phyloP scores from a whole-genome alignment of 2,329 filamentous ascomycete species.

The Chrysoporthe puriensis region DNA sequence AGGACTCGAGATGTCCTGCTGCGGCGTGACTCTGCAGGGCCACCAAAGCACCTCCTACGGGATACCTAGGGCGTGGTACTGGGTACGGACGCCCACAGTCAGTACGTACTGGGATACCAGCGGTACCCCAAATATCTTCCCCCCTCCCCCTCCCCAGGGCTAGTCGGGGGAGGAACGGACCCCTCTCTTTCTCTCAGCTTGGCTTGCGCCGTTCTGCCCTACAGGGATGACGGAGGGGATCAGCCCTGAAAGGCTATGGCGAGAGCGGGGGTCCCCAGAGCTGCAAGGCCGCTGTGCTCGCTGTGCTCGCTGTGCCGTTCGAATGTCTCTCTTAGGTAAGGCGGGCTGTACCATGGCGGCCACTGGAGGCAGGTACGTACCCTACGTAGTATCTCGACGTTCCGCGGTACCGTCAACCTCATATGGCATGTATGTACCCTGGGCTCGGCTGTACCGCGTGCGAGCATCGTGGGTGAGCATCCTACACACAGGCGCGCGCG shows the following conservation, averaged over 20 bases:
- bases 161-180: background rate
- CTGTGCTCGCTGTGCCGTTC: too few relatives aligned
- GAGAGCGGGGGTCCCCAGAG: background rate
- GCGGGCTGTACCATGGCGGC: too few relatives aligned
- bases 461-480: background rate
- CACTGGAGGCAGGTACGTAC: too few relatives aligned
- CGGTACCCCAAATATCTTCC: too few relatives aligned
- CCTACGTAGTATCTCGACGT: too few relatives aligned
- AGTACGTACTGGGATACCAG: too few relatives aligned
- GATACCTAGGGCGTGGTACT: background rate
- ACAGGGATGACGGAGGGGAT: constrained; percentile 11
- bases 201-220: constrained; percentile 10
- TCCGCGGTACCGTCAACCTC: too few relatives aligned
- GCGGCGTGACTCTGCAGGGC: background rate
- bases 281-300: too few relatives aligned
- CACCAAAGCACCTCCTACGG: background rate
- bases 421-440: too few relatives aligned
- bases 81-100: background rate
- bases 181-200: background rate
- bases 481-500: too few relatives aligned
- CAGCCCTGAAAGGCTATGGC: constrained; percentile 15
- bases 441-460: background rate
- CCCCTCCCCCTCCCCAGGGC: background rate
- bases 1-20: constrained; percentile 2
- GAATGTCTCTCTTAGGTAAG: constrained; percentile 1